Base-by-base conservation (phyloP, 805 yeast genomes). In the Candida stauntonica region DNA sequence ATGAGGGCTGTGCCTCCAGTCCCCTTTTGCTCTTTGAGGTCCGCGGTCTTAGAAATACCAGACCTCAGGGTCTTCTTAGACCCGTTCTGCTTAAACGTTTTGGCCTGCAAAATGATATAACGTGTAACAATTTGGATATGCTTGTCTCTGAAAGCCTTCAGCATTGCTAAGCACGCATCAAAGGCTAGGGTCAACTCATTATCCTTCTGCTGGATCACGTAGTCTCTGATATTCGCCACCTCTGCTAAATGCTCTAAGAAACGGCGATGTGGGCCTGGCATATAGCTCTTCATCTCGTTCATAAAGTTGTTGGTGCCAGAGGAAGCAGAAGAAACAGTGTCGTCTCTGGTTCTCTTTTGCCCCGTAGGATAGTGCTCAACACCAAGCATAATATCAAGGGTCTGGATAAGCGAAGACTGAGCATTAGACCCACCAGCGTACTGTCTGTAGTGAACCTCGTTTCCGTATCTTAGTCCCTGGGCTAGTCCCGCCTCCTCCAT, bases 391-490 rank as follows among this genome's bases (percentile, higher is more conserved):
- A 86, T 73, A 57, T 89, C 98, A 45, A 89, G 67, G 18, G 87
- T 81, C 62, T 89, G 97, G 46, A 91, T 84, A 52, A 89, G 68
- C 3, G 96, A 86, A 33, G 89, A 79, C 62, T 89, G 98, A 0
- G 96, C 97, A 58, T 89, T 89, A 4, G 95, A 85, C 1, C 98
- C 98, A 19, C 98, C 98, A 14, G 95, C 71, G 58, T 73, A 81
- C 24, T 62, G 57, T 50, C 81, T 66, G 35, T 77, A 81, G 20
- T 50, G 59, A 2, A 59, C 54, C 53, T 80, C 87, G 38, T 73
- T 67, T 18, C 94, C 95, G 56, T 89, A 89, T 34, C 70, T 65
- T 2, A 89, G 81, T 1, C 97, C 98, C 42, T 79, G 61, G 12
- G 79, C 79, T 41, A 89, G 68, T 0, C 97, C 97, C 2, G 81